phyloP scores from a whole-genome alignment of 2,329 filamentous ascomycete genomes.

The Scortechinia acanthostroma region DNA sequence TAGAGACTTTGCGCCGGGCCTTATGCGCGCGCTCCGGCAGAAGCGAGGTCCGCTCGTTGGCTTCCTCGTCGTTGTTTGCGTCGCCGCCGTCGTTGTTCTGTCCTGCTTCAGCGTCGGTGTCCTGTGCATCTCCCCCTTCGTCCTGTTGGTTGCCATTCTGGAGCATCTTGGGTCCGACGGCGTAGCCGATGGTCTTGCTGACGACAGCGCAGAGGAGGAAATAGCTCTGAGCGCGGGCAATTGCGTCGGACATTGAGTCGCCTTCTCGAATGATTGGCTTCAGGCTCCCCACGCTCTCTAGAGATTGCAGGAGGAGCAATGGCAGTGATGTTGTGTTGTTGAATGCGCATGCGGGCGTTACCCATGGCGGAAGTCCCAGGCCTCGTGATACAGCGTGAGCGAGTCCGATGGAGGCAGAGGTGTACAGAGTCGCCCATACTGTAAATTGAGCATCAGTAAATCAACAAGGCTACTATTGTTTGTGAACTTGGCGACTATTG shows the following conservation, averaged over 20 bases:
- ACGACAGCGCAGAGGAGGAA: conserved; percentile 49
- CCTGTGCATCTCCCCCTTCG: conserved; percentile 11
- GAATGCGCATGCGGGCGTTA: conserved; percentile 15
- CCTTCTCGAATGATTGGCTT: conserved; percentile 26
- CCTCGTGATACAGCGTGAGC: conserved; percentile 8
- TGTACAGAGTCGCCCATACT: conserved; percentile 17
- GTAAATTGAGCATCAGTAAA: too few relatives aligned
- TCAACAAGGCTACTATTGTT: too few relatives aligned
- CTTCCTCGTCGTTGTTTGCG: conserved; percentile 10
- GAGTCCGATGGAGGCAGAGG: conserved; percentile 11
- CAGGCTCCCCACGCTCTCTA: conserved; percentile 41
- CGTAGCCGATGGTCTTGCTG: conserved; percentile 44
- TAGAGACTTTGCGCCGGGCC: conserved; percentile 7
- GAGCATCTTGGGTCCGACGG: conserved; percentile 39
- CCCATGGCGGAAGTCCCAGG: conserved; percentile 15
- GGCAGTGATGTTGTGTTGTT: conserved; percentile 19
- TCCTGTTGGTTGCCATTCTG: conserved; percentile 16
- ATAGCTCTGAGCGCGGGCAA: conserved; percentile 46
- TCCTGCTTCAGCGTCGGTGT: conserved; percentile 12
- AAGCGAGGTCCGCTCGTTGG: conserved; percentile 36
- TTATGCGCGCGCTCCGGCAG: conserved; percentile 25
- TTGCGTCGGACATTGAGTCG: conserved; percentile 28
- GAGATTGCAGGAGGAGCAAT: conserved; percentile 22
- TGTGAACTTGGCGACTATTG: not conserved
- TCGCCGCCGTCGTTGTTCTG: conserved; percentile 9